These are phyloP conservation scores for Aspergillus japonicus DNA, from an alignment of 2,329 filamentous ascomycete genomes.

Conservation along the genomic window DNA sequence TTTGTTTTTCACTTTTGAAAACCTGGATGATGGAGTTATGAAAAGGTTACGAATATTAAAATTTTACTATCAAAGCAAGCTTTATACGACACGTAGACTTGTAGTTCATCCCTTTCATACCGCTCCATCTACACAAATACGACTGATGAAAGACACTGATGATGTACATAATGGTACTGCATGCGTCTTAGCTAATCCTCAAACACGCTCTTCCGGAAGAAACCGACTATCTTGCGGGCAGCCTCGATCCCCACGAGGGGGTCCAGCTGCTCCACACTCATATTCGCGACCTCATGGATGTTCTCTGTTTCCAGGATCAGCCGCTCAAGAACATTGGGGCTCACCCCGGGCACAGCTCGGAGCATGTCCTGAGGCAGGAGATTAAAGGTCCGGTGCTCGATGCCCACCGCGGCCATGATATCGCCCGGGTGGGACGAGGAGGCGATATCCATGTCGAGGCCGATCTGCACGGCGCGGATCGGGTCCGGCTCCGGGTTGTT, in stretches of 20 bases:
- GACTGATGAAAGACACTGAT: too few species aligned
- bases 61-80: slow-evolving; percentile 6
- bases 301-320: slow-evolving; percentile 72
- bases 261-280: slow-evolving; percentile 70
- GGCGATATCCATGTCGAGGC: slow-evolving; percentile 61
- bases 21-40: slow-evolving; percentile 34
- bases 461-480: slow-evolving; percentile 77
- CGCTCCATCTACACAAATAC: too few species aligned
- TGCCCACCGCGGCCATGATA: slow-evolving; percentile 56
- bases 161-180: background rate
- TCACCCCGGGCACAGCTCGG: slow-evolving; percentile 78
- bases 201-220: slow-evolving; percentile 70
- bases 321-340: slow-evolving; percentile 70
- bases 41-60: slow-evolving; percentile 36
- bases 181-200: slow-evolving; percentile 33
- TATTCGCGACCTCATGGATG: slow-evolving; percentile 80
- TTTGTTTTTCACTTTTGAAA: slow-evolving; percentile 22
- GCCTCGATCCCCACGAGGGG: slow-evolving; percentile 74
- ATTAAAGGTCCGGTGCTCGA: slow-evolving; percentile 69
- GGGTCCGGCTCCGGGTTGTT: slow-evolving; percentile 89
- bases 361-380: slow-evolving; percentile 89
- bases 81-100: background rate
- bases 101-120: too few species aligned
- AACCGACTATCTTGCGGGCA: slow-evolving; percentile 71
- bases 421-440: slow-evolving; percentile 41